Percentiles rank a stretch among this genome's conserved stretches.
Evolutionary conservation across 2,329 filamentous ascomycete species (phyloP).

Genomic region (Colletotrichum eleusines): DNA sequence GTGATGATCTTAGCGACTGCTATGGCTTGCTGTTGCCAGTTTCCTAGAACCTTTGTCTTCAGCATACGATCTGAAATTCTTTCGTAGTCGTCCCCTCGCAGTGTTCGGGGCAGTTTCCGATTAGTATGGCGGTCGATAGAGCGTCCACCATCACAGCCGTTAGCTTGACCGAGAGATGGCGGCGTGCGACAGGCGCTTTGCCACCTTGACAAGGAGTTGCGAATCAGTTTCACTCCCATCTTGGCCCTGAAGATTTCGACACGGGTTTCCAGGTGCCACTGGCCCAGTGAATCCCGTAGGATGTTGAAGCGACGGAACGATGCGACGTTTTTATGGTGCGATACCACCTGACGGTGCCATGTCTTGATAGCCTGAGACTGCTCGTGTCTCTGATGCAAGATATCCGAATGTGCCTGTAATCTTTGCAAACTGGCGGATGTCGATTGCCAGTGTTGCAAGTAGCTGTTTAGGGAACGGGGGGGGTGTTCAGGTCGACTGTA

Average conservation of each 20-base stretch:
- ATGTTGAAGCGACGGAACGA: conserved; percentile 8
- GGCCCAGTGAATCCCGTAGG: conserved; percentile 13
- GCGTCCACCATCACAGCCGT: not conserved
- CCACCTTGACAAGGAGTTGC: conserved; percentile 19
- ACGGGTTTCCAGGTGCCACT: conserved; percentile 28
- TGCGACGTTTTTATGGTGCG: not conserved
- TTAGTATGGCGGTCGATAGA: not conserved
- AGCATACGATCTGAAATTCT: conserved; percentile 28
- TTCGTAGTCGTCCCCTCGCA: not conserved
- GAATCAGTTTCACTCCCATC: conserved; percentile 25
- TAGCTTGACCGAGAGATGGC: not conserved
- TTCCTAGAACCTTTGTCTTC: conserved; percentile 24
- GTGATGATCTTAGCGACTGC: conserved; percentile 4
- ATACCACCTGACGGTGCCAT: conserved; percentile 16
- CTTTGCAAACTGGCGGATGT: not conserved
- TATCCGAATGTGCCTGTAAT: not conserved
- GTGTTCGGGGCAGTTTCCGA: not conserved
- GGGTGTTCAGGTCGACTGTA: not conserved
- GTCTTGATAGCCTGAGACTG: not conserved
- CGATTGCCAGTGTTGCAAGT: conserved; percentile 21
- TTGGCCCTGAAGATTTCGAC: conserved; percentile 23
- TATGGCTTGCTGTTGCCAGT: conserved; percentile 25
- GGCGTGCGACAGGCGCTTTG: conserved; percentile 23
- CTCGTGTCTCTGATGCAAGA: not conserved
- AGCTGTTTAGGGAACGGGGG: not conserved